A percentile compares a stretch with the other conserved stretches of the same genome.
Conservation (phyloP, 192 early-diverging fungal genomes). For the Linnemannia exigua region DNA sequence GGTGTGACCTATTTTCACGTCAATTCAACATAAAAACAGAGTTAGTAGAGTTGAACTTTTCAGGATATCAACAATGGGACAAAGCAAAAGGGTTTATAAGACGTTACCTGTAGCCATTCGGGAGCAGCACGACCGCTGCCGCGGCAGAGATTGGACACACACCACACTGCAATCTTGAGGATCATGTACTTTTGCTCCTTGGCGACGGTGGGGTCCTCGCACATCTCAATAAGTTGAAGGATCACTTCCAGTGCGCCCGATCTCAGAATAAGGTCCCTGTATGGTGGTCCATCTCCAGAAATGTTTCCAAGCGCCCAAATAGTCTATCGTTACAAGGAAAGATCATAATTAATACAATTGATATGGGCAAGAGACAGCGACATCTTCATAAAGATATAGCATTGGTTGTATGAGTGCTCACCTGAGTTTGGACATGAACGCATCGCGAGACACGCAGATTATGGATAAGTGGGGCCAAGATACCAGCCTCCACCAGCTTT, state of each 20-base stretch:
- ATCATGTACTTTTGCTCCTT: constrained; percentile 59
- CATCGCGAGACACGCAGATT: constrained; percentile 51
- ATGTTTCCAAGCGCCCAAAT: constrained; percentile 57
- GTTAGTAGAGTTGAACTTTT: not conserved
- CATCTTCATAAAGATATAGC: not conserved
- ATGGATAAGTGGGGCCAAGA: constrained; percentile 43
- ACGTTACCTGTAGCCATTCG: constrained; percentile 52
- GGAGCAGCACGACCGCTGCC: constrained; percentile 51
- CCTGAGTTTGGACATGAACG: constrained; percentile 55
- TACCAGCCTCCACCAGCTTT: constrained; percentile 41
- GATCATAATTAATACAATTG: not conserved
- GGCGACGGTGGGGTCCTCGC: constrained; percentile 43
- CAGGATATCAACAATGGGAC: not conserved
- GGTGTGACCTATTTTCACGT: constrained; percentile 33
- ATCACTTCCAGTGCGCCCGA: constrained; percentile 53
- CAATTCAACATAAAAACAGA: not conserved
- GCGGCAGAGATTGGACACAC: constrained; percentile 50
- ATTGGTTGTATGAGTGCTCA: not conserved
- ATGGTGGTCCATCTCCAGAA: constrained; percentile 55
- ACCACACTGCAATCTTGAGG: constrained; percentile 53
- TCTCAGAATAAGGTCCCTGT: constrained; percentile 46
- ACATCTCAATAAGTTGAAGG: constrained; percentile 51
- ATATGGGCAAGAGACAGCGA: not conserved
- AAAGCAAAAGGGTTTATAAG: too few relatives aligned
- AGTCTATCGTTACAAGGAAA: constrained; percentile 18